Conservation (phyloP, 352 stramenopile species). For the Globisporangium cederbergense region DNA sequence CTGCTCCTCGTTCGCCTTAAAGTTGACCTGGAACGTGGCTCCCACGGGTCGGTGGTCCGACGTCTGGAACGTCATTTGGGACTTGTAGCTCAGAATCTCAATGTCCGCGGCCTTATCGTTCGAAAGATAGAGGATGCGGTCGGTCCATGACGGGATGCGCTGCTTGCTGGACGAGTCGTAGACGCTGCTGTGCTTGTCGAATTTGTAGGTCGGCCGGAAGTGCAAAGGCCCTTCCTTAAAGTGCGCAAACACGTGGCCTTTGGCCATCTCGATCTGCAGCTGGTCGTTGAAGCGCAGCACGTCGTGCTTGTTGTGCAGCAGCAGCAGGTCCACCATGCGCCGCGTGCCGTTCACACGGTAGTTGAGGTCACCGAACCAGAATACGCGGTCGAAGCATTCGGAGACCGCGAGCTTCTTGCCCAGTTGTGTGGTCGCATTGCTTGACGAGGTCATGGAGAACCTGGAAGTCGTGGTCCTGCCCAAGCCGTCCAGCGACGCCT, state of each 20-base stretch:
- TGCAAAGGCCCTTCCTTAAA: conserved; percentile 90
- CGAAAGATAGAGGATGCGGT: conserved; percentile 87
- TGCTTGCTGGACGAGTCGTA: conserved; percentile 96
- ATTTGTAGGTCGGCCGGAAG: conserved; percentile 96
- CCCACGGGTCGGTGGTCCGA: conserved; percentile 75
- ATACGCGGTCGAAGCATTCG: conserved; percentile 85
- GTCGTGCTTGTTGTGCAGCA: conserved; percentile 68
- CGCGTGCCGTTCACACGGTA: conserved; percentile 92
- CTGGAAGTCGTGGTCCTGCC: conserved; percentile 26
- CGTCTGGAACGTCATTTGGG: conserved; percentile 60
- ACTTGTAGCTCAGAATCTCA: conserved; percentile 59
- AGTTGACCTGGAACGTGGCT: conserved; percentile 60
- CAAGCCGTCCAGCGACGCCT: conserved; percentile 22
- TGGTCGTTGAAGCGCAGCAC: conserved; percentile 91
- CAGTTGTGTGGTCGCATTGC: too few species aligned
- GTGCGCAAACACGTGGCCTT: conserved; percentile 77
- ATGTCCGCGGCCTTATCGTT: conserved; percentile 53
- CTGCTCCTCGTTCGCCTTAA: conserved; percentile 15
- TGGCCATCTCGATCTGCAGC: conserved; percentile 77
- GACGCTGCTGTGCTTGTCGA: conserved; percentile 88
- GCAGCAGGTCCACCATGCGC: conserved; percentile 79
- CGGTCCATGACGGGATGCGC: conserved; percentile 95
- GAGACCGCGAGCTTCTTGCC: conserved; percentile 31
- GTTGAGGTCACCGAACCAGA: conserved; percentile 94
- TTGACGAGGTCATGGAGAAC: conserved; percentile 26